Evolutionary conservation across 1,284 basidiomycete species (phyloP), one percentile per base, ranked within the genome.

Genomic region (Ustilago tritici): DNA sequence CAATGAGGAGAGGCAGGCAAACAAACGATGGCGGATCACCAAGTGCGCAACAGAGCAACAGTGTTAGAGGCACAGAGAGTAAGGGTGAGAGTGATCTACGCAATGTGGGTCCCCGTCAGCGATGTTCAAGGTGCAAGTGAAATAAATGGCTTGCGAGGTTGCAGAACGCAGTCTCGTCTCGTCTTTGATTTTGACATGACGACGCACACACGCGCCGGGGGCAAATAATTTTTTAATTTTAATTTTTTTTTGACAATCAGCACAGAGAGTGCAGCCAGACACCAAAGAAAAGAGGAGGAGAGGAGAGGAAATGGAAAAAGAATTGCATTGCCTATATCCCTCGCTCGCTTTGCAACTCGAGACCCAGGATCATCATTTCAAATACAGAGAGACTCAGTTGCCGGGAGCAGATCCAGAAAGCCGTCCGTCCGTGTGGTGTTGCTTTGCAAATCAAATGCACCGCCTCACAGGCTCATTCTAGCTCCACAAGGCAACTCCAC

Each of bases 41-140:
- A 31, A 32, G 34, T 28, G 23, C 23, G 23, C 23, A 28, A 28
- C 23, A 28, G 23, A 28, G 23, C 23, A 28, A 28, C 23, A 28
- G 23, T 28, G 23, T 28, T 28, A 41, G 56, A 17, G 34, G 35
- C 12, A 28, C 10, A 50, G 49, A 50, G 49, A 28, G 52, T 14
- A 40, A 57, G 41, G 17, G 35, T 32, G 46, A 52, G 57, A 23
- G 50, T 58, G 65, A 67, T 67, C 65, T 57, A 60, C 65, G 31
- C 23, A 53, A 31, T 32, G 65, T 63, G 61, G 66, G 66, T 64
- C 53, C 46, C 60, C 55, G 54, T 52, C 40, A 67, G 41, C 66
- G 57, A 61, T 49, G 53, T 32, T 56, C 38, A 35, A n/a, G 19
- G 14, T 34, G 38, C 47, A 31, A 53, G 28, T 14, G 53, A 55